Percentiles rank a stretch among this genome's conserved stretches.
These are phyloP conservation scores for Tuber calosporum DNA, from an alignment of 495 filamentous ascomycete species.

Conservation along the genomic window DNA sequence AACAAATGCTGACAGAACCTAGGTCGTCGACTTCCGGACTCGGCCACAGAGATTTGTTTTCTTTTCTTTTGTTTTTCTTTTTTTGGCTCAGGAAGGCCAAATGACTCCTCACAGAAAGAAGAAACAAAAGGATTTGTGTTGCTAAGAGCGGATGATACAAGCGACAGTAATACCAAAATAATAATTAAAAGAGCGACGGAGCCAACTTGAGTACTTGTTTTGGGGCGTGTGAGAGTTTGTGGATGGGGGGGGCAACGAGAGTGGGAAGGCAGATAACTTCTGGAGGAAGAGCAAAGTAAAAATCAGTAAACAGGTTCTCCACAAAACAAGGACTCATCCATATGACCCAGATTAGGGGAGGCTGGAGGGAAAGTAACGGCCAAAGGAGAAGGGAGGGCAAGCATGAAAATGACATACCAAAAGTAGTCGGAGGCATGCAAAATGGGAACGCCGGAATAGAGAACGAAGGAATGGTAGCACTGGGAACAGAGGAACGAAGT, in stretches of 20 bases:
- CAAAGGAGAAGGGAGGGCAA: background rate
- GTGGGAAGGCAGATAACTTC: background rate
- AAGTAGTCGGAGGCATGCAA: background rate
- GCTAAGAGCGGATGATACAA: background rate
- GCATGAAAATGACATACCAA: background rate
- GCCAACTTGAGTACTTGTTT: background rate
- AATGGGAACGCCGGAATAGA: background rate
- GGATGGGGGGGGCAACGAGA: background rate
- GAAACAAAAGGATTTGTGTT: background rate
- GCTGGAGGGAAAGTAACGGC: background rate
- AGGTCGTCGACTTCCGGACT: background rate
- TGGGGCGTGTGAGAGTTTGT: background rate
- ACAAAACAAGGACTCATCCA: background rate
- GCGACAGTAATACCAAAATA: background rate
- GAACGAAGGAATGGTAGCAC: background rate
- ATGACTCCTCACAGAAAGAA: background rate
- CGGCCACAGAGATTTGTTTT: background rate
- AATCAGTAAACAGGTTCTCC: background rate
- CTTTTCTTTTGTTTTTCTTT: background rate
- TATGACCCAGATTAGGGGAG: background rate
- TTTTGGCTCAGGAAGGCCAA: background rate
- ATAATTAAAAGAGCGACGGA: background rate
- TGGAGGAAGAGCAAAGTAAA: background rate
- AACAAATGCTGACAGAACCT: background rate
- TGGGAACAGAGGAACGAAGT: background rate